Evolutionary conservation across 1,139 yeast genomes (phyloP).

Genomic region (Blastobotrys capitulatus): DNA sequence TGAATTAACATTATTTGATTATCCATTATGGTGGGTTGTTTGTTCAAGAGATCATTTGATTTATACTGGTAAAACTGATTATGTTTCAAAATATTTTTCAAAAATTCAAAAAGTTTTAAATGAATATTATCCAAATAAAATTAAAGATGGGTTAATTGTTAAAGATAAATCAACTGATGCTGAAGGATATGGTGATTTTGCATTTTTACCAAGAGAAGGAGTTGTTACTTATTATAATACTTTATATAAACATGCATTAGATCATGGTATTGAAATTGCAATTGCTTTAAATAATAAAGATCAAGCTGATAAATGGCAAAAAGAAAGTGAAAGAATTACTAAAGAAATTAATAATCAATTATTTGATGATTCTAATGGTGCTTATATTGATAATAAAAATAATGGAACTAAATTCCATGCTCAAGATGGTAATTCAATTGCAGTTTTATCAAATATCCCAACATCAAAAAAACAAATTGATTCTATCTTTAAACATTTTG

Average conservation of each 20-base stretch:
- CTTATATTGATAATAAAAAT: neutral
- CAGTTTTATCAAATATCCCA: neutral
- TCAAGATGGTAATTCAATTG: constrained; percentile 1
- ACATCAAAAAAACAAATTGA: neutral
- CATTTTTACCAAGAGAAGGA: neutral
- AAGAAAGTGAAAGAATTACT: neutral
- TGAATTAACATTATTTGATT: neutral
- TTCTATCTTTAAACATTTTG: neutral
- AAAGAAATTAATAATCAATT: neutral
- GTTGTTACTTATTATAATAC: constrained; percentile 1
- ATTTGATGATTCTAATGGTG: neutral
- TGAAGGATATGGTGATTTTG: neutral
- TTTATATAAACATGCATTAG: neutral
- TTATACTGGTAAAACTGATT: neutral
- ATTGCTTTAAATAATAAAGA: neutral
- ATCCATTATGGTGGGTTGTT: constrained; percentile 5
- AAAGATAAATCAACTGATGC: neutral
- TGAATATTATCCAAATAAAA: neutral
- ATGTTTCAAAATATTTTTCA: neutral
- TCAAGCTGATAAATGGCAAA: neutral
- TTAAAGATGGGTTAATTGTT: neutral
- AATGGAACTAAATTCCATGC: constrained; percentile 2
- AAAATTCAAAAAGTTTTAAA: neutral
- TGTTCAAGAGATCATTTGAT: neutral
- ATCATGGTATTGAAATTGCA: neutral